phyloP scores from a whole-genome alignment of 176 grass and related monocot genomes.

The Avena insularis region DNA sequence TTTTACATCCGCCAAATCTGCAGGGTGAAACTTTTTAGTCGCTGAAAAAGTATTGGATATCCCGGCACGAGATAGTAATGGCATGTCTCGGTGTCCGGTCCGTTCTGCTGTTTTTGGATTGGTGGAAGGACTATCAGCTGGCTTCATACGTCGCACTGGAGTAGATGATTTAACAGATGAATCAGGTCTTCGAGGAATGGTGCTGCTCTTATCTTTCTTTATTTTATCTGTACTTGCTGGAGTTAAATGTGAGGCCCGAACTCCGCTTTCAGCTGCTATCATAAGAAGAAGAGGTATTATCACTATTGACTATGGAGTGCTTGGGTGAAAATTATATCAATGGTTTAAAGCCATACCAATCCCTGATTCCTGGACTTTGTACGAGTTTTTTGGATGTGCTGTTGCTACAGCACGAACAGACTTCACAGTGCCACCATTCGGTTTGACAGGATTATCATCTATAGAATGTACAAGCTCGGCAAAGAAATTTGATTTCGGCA shows the following conservation, averaged over 20 bases:
- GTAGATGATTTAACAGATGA: constrained; percentile 63
- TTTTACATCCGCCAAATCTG: constrained; percentile 54
- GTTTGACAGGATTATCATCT: constrained; percentile 59
- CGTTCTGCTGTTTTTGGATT: constrained; percentile 49
- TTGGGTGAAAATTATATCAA: constrained; percentile 26
- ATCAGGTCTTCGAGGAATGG: constrained; percentile 56
- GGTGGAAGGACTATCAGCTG: constrained; percentile 46
- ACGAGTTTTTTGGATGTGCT: constrained; percentile 48
- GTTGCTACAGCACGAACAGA: constrained; percentile 38
- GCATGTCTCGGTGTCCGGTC: constrained; percentile 44
- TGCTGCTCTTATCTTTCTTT: constrained; percentile 58
- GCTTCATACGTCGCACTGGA: constrained; percentile 50
- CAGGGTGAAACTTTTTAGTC: constrained; percentile 45
- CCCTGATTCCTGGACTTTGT: constrained; percentile 50
- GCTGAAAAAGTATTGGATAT: constrained; percentile 50
- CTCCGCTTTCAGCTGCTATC: constrained; percentile 55
- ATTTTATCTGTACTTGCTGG: constrained; percentile 46
- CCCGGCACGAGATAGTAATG: constrained; percentile 46
- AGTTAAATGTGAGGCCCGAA: constrained; percentile 46
- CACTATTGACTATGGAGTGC: constrained; percentile 6
- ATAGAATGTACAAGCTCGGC: constrained; percentile 58
- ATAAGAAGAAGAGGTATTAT: background rate
- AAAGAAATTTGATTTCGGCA: constrained; percentile 64
- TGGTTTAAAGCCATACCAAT: constrained; percentile 46
- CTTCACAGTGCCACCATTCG: constrained; percentile 45